A percentile compares a stretch with the other conserved stretches of the same genome.
phyloP scores from a whole-genome alignment of 768 basidiomycete species.

The Rhizopogon roseolus region DNA sequence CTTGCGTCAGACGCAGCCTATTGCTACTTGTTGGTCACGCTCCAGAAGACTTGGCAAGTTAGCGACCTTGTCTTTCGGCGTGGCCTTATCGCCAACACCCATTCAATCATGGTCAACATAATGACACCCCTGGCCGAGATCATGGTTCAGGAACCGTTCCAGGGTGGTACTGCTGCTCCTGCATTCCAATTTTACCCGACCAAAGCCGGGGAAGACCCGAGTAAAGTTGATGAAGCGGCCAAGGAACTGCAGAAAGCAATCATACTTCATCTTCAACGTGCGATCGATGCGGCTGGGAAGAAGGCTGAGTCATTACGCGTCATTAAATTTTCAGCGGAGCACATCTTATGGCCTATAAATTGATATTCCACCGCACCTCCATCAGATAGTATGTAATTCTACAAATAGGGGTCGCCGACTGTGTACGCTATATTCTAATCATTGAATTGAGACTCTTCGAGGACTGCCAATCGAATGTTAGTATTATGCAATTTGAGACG shows the following conservation, averaged over 20 bases:
- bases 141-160: conserved; percentile 8
- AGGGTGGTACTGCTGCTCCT: conserved; percentile 5
- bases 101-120: conserved; percentile 11
- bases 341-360: background rate
- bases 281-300: background rate
- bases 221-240: conserved; percentile 3
- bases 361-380: no score
- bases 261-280: background rate
- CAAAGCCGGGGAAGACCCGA: background rate
- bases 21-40: conserved; percentile 13
- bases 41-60: conserved; percentile 8
- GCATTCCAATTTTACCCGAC: conserved; percentile 9
- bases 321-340: background rate
- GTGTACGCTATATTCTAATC: no score
- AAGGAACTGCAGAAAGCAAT: background rate
- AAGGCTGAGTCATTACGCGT: background rate
- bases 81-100: conserved; percentile 5
- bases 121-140: conserved; percentile 5
- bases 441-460: background rate
- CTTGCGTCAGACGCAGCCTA: conserved; percentile 12
- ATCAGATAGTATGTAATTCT: no score
- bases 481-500: background rate
- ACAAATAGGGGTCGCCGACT: no score
- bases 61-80: conserved; percentile 2
- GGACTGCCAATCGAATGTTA: no score